These are phyloP conservation scores for Boechera stricta DNA, from an alignment of 345 rosid genomes.

Conservation along the genomic window DNA sequence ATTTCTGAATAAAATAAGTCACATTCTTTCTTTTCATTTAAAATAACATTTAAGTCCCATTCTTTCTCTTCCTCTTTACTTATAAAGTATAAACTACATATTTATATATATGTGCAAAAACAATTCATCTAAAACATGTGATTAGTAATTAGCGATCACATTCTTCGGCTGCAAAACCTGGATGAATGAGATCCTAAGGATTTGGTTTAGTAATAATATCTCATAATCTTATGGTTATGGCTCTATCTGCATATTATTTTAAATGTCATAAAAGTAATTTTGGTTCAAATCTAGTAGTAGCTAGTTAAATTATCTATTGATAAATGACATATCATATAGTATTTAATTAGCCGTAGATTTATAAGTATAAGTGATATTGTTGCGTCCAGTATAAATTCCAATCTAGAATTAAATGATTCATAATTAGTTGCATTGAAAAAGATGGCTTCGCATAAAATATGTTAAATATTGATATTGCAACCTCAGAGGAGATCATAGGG, in stretches of 20 bases:
- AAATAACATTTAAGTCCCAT: neutral
- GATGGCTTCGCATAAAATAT: neutral
- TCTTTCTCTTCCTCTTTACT: slow-evolving; percentile 12
- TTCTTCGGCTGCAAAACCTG: slow-evolving; percentile 11
- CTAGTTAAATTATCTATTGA: neutral
- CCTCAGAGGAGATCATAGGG: slow-evolving; percentile 25
- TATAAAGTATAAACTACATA: neutral
- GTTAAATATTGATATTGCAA: slow-evolving; percentile 4
- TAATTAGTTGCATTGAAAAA: slow-evolving; percentile 25
- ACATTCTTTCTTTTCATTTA: slow-evolving; percentile 4
- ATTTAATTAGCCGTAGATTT: neutral
- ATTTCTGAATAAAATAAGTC: slow-evolving; percentile 3
- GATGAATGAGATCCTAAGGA: slow-evolving; percentile 1
- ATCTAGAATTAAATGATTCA: neutral
- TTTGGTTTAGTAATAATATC: neutral
- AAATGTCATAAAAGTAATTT: neutral
- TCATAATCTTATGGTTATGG: neutral
- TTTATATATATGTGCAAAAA: neutral
- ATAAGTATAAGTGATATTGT: neutral
- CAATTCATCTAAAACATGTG: slow-evolving; percentile 3
- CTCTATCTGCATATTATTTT: neutral
- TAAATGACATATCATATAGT: neutral
- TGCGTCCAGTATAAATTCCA: neutral
- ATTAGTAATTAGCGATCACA: neutral
- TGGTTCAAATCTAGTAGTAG: neutral